Evolutionary conservation across 345 rosid genomes (phyloP), one percentile per base, ranked within the genome.

Genomic region (Aquilaria yunnanensis): DNA sequence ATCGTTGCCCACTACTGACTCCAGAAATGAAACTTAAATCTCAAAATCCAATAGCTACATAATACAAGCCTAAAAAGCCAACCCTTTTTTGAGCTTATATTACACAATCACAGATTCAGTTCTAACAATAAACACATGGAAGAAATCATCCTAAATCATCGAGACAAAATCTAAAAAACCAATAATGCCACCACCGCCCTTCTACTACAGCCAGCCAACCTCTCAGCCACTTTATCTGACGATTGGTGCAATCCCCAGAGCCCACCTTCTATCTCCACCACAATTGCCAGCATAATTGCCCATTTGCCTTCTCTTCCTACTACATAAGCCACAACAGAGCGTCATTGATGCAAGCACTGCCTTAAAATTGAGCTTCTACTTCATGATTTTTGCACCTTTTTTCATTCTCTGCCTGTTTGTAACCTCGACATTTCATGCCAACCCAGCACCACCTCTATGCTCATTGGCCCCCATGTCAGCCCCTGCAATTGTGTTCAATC

Each of bases 401-500:
- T 82, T 5, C 63, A 64, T 31, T 61, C 74, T 47, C 89, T 85
- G 31, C 85, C 81, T 0, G 83, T 67, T 14, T 96, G 93, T 14
- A 97, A 90, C 53, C 96, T 97, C 10, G 90, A 90, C 63, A 95
- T 96, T 9, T 96, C 97, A 3, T 95, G 97, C 32, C 87, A 85
- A 14, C 99, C 99, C 0, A 97, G 88, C 63, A 76, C 95, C 48
- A 94, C 99, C 1, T 83, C 82, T 0, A 80, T 83, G n/a, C 85
- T 90, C 59, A 90, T 85, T 3, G 99, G 99, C 8, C 79, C 79
- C 12, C 87, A 95, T 9, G 97, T 94, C 64, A 88, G 80, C 72
- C 83, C 90, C 54, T 97, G 90, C 74, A 94, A 94, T 74, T 77
- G 97, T 14, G 99, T 94, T 47, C 99, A 94, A 62, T 90, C 99